Conservation (phyloP, 441 rosid genomes). For the Adansonia madagascariensis region DNA sequence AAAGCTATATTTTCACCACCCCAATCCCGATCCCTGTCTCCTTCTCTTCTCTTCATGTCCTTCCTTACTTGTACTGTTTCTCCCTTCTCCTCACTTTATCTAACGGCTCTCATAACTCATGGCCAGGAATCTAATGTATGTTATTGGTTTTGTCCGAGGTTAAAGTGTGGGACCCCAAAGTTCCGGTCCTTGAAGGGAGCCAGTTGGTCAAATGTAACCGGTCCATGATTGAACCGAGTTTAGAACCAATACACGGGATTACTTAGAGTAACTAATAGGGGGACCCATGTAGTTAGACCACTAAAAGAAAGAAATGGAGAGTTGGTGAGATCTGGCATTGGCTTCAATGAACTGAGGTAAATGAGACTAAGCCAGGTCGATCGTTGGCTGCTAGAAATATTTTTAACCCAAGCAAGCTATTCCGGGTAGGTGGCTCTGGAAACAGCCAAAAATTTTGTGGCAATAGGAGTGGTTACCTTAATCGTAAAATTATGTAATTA, state of each 20-base stretch:
- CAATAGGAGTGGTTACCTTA: no score
- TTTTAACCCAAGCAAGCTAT: no score
- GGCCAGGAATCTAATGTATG: background rate
- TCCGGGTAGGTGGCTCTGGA: no score
- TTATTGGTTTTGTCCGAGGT: background rate
- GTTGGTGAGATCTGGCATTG: no score
- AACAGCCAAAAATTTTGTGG: no score
- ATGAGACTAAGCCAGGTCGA: no score
- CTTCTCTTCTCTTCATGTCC: slow-evolving; percentile 18
- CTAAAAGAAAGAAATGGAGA: no score
- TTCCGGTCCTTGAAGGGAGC: background rate
- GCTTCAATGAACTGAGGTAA: no score
- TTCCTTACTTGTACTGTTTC: background rate
- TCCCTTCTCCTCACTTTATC: slow-evolving; percentile 17
- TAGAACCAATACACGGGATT: background rate
- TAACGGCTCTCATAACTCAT: slow-evolving; percentile 15
- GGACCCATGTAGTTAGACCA: background rate
- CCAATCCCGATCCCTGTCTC: slow-evolving; percentile 38
- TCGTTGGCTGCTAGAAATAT: no score
- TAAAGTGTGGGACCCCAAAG: background rate
- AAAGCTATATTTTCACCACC: slow-evolving; percentile 19
- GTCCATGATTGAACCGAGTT: background rate
- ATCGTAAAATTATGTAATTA: no score
- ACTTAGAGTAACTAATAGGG: background rate
- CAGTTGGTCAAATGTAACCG: slow-evolving; percentile 3